These are phyloP conservation scores for Ophiostoma montium DNA, from an alignment of 2,329 filamentous ascomycete genomes.

Conservation along the genomic window DNA sequence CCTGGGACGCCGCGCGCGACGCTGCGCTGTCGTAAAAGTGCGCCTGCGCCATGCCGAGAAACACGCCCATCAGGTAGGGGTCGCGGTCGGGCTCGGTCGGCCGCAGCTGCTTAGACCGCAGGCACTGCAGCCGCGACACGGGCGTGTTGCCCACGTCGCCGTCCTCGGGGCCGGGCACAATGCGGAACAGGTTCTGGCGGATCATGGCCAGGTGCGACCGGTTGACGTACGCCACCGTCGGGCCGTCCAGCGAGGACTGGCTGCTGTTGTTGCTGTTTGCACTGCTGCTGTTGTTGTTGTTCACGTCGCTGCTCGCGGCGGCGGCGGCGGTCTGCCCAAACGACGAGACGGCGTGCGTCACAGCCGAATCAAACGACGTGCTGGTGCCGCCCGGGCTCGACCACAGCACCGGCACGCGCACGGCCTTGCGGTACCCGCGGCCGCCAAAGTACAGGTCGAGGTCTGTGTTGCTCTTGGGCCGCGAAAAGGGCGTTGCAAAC, in stretches of 20 bases:
- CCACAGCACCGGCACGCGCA: constrained; percentile 38
- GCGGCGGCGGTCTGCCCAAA: too few relatives aligned
- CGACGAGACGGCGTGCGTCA: constrained; percentile 21
- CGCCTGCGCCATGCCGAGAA: constrained; percentile 43
- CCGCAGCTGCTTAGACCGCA: constrained; percentile 32
- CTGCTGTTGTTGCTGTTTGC: constrained; percentile 1
- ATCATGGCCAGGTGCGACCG: constrained; percentile 31
- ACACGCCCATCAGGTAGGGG: constrained; percentile 34
- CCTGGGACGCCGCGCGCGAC: constrained; percentile 14
- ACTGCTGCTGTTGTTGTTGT: neutral
- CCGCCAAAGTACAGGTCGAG: constrained; percentile 36
- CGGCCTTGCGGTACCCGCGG: constrained; percentile 28
- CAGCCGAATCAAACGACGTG: constrained; percentile 23
- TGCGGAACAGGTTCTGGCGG: constrained; percentile 32
- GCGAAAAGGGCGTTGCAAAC: constrained; percentile 23
- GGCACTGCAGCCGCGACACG: constrained; percentile 31
- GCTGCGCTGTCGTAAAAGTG: constrained; percentile 29
- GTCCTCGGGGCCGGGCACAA: constrained; percentile 26
- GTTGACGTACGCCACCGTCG: constrained; percentile 33
- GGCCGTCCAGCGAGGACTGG: constrained; percentile 15
- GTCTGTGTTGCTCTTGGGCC: constrained; percentile 23
- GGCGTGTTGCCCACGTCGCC: constrained; percentile 27
- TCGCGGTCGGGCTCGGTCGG: constrained; percentile 37
- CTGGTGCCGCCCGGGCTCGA: constrained; percentile 21
- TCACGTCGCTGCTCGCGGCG: constrained; percentile 9